Evolutionary conservation across 208 protist genomes (phyloP).

Genomic region (Leishmania tarentolae): DNA sequence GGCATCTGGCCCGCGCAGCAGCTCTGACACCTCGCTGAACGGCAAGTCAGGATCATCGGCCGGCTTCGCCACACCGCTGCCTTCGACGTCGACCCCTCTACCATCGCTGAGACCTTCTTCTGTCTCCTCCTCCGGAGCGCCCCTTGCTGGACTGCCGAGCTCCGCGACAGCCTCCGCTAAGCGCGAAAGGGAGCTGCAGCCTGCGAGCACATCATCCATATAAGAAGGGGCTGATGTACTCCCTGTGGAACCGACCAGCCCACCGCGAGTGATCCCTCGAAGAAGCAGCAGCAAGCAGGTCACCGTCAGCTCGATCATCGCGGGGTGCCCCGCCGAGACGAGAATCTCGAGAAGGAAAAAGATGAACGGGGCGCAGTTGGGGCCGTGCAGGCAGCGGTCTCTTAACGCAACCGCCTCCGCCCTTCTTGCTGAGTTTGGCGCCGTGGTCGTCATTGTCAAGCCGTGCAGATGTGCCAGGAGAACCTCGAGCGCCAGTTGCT

Average conservation of each 20-base stretch:
- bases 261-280: conserved; percentile 13
- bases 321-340: conserved; percentile 33
- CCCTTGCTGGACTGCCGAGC: conserved; percentile 42
- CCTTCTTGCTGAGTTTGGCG: not conserved
- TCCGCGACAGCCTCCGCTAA: conserved; percentile 42
- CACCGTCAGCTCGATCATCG: conserved; percentile 29
- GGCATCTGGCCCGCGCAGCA: conserved; percentile 47
- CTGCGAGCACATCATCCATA: not conserved
- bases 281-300: conserved; percentile 44
- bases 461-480: conserved; percentile 41
- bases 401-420: conserved; percentile 27
- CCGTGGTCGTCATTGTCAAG: not conserved
- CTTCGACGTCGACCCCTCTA: not conserved
- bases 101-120: conserved; percentile 3
- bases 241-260: not conserved
- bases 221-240: not conserved
- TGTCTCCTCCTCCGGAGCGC: conserved; percentile 17
- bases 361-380: conserved; percentile 50
- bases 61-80: not conserved
- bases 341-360: conserved; percentile 48
- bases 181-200: not conserved
- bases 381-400: conserved; percentile 48
- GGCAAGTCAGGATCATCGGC: conserved; percentile 32
- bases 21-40: conserved; percentile 58
- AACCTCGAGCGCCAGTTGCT: conserved; percentile 43